These are phyloP conservation scores for Flaveria linearis DNA, from an alignment of 129 eudicot genomes.

Conservation along the genomic window DNA sequence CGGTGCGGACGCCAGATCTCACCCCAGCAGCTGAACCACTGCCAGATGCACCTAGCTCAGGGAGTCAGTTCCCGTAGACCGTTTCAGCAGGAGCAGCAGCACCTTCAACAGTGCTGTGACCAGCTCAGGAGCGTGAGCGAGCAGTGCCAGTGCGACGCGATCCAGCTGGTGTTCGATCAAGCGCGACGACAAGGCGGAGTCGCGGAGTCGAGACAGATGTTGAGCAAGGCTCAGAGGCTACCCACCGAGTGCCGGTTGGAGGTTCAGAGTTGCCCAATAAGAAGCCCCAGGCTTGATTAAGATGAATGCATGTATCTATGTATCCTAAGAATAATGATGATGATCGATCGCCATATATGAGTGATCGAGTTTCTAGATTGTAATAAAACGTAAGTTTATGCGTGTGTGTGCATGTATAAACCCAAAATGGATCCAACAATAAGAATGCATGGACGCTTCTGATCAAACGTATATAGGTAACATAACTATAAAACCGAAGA, in stretches of 20 bases:
- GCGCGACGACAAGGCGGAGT: background rate
- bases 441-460: no score
- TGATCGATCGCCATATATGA: no score
- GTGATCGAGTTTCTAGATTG: background rate
- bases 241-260: background rate
- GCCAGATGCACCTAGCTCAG: slow-evolving; percentile 22
- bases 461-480: no score
- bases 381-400: background rate
- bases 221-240: slow-evolving; percentile 10
- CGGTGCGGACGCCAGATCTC: background rate
- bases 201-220: slow-evolving; percentile 8
- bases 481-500: no score
- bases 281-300: background rate
- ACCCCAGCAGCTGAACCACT: slow-evolving; percentile 1
- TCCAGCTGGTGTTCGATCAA: slow-evolving; percentile 12
- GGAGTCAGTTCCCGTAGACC: background rate
- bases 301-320: no score
- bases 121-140: background rate
- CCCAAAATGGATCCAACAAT: no score
- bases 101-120: slow-evolving; percentile 18
- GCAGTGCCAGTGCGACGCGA: slow-evolving; percentile 20
- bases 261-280: background rate
- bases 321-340: no score
- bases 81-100: background rate
- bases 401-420: no score